Evolutionary conservation across 768 basidiomycete genomes (phyloP), one percentile per base, ranked within the genome.

Genomic region (Vishniacozyma victoriae): DNA sequence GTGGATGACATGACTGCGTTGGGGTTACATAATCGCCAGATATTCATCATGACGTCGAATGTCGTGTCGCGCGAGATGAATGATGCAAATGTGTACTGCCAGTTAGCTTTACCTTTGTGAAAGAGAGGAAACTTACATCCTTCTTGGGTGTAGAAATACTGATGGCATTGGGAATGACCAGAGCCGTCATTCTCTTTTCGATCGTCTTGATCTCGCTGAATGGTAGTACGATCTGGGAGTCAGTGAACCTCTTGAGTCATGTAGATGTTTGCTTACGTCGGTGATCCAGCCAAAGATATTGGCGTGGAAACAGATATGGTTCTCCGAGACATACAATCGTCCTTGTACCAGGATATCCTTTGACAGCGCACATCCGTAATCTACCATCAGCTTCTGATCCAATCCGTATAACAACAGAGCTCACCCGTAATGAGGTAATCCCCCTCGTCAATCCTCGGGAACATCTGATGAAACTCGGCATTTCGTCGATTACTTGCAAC

Each of bases 241-340:
- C 16, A 47, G 23, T 39, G n/a, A 24, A n/a, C 43, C 14, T 11
- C 25, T 15, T n/a, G 33, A 14, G 40, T 41, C 7, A 25, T 15
- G 13, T 23, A 44, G 23, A 39, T 6, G 25, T 6, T 37, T 25
- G 77, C 91, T 72, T 71, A 93, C 92, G 67, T 93, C 84, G 23
- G 93, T 97, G 41, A 95, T 85, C 95, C 93, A 97, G 35, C 95
- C 93, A 72, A 97, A 93, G 36, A 97, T 96, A 67, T 97, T 97
- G 35, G 95, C 93, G 61, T 99, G 88, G 77, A 97, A 99, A 75
- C 90, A 97, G n/a, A 96, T 80, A 67, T 96, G 92, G 73, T 97
- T 96, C 74, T 99, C 93, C 5, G 95, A 97, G 19, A 97, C 87
- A 73, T 96, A 96, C 48, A 99, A 70, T 11, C 95, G 78, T 4